Evolutionary conservation across 805 yeast genomes (phyloP).

Genomic region (Spathaspora gorwiae): DNA sequence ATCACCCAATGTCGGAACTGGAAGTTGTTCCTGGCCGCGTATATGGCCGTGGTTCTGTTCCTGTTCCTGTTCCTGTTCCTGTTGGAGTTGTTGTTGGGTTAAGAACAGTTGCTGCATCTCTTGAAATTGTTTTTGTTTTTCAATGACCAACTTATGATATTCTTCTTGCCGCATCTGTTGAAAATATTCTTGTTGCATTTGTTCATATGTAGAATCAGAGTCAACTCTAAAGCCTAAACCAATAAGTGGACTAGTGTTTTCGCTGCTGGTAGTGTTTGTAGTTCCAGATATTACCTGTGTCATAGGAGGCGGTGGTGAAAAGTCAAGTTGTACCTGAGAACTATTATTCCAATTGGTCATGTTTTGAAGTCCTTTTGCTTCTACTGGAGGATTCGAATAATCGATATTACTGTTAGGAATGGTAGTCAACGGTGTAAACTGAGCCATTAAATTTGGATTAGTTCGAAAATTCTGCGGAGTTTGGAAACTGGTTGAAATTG

Average conservation of each 20-base stretch:
- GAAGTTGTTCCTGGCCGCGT: too few relatives aligned
- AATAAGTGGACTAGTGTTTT: not conserved
- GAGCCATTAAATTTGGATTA: not conserved
- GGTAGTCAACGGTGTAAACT: constrained; percentile 2
- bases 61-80: constrained; percentile 1
- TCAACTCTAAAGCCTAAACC: not conserved
- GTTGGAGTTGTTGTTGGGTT: not conserved
- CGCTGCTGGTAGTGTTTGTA: not conserved
- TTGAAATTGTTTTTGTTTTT: constrained; percentile 2
- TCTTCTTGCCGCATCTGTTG: constrained; percentile 1
- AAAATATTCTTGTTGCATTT: not conserved
- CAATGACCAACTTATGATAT: not conserved
- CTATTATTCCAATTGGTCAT: not conserved
- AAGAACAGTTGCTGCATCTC: not conserved
- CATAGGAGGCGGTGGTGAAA: not conserved
- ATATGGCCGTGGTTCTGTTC: not conserved
- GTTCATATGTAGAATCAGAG: not conserved
- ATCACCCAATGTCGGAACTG: too few relatives aligned
- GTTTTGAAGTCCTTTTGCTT: not conserved
- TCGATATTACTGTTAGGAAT: not conserved
- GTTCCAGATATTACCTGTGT: not conserved
- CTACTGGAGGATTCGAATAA: not conserved
- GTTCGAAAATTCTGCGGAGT: not conserved
- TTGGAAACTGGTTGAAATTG: not conserved
- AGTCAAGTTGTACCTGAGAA: not conserved